Evolutionary conservation across 1,284 basidiomycete species (phyloP), one percentile per base, ranked within the genome.

Genomic region (Ganoderma leucocontextum): DNA sequence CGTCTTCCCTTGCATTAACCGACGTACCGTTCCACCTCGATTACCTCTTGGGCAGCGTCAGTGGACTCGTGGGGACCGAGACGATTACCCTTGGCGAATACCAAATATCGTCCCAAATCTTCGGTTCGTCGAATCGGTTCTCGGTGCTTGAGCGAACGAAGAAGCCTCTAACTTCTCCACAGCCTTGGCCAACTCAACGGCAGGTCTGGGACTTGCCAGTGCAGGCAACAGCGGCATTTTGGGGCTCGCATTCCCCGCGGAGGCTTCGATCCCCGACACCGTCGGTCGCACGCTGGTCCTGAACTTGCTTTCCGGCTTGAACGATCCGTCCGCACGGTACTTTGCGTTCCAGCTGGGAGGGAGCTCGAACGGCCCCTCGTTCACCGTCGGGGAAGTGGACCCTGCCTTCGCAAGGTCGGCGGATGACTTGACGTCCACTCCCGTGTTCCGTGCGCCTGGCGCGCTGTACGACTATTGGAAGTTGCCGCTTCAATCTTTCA

Each of bases 171-270:
- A 49, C 60, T 25, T 35, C 29, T 29, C 25, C 66, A 39, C 69
- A 89, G 87, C 85, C 35, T 73, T 87, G 12, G 87, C 83, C 42
- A 83, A 85, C 67, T 68, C 77, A 60, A 87, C 85, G 2, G 71
- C 76, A 22, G 82, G 81, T 19, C 82, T 89, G 44, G 82, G 81
- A 15, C 81, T 89, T 33, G 76, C 81, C 19, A 77, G 76, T 19
- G 84, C 82, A 0, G 84, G 83, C n/a, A 85, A 86, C 70, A 88
- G 87, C 60, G 88, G 88, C 4, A 86, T 89, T 42, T 76, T 89
- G 36, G 88, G 88, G 7, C 82, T 90, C 41, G 80, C 84, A 2
- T 89, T 89, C 73, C 78, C 86, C 6, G 77, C 80, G 19, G 79
- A 82, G 60, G 85, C 87, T 4, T 79, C 85, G n/a, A 88, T 89